Evolutionary conservation across 106 monocot genomes (phyloP), one percentile per base, ranked within the genome.

Genomic region (Iris macrosiphon): DNA sequence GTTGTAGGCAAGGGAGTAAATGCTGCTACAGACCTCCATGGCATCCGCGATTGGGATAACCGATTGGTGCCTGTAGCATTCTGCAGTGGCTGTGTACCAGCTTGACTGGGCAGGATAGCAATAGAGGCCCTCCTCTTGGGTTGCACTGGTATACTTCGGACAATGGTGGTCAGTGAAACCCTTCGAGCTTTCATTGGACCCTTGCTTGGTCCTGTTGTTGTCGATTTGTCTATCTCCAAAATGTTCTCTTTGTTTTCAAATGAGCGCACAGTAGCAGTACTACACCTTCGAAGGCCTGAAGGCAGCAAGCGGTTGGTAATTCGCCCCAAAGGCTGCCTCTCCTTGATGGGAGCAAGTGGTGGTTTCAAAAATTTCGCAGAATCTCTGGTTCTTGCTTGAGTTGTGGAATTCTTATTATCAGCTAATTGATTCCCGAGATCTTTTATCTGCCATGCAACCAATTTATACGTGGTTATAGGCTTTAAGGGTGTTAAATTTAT

Each of bases 381-480:
- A 10, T 67, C 74, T 21, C 47, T 81, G 11, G 28, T 22, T 56
- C 40, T 46, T 20, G 29, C 7, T 37, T 54, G 65, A 42, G 4
- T 37, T 62, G 42, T 75, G 35, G 59, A 38, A 52, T 67, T 77
- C 61, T 68, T 93, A 61, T 65, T 65, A 39, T 79, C 71, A 16
- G 66, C 65, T 22, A 88, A 53, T 70, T 85, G 89, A 65, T 52
- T 77, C 39, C 89, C 94, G 12, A 95, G 71, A 3, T 95, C 85
- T 48, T 54, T 95, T 15, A 89, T 62, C 93, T 84, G 76, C 34
- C 41, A 58, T 41, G 40, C 58, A 58, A 14, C 13, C 40, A 40
- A 41, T 41, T 15, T 52, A 21, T 56, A n/a, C n/a, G n/a, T n/a
- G n/a, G n/a, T n/a, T n/a, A n/a, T n/a, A n/a, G n/a, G n/a, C n/a